Conservation (phyloP, 176 grass and related monocot genomes). For the Aegilops tauschii region DNA sequence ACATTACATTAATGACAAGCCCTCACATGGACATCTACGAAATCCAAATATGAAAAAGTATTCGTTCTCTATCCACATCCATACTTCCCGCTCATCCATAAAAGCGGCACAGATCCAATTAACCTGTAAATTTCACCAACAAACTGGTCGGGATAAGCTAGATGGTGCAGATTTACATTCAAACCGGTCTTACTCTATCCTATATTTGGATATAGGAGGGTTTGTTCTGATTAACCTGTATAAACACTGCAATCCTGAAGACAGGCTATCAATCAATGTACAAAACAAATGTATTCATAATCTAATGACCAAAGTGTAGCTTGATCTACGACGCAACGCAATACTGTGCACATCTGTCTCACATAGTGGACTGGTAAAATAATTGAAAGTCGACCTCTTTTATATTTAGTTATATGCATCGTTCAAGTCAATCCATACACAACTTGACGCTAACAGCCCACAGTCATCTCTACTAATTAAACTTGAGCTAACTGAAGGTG, state of each 20-base stretch:
- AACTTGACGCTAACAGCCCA: not conserved
- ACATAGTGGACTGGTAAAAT: not conserved
- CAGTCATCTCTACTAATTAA: not conserved
- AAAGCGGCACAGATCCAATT: not conserved
- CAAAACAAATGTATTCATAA: not conserved
- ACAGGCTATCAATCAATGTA: not conserved
- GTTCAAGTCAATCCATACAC: not conserved
- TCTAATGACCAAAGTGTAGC: not conserved
- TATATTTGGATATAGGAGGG: not conserved
- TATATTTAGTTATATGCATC: not conserved
- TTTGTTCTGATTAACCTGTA: not conserved
- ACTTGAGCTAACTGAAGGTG: not conserved
- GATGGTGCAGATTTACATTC: not conserved
- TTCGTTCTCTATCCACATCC: not conserved
- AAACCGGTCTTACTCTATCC: not conserved
- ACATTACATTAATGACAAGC: not conserved
- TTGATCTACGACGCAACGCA: not conserved
- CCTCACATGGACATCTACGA: not conserved
- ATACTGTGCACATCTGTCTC: not conserved
- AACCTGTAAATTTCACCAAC: not conserved
- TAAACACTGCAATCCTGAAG: not conserved
- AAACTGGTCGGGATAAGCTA: not conserved
- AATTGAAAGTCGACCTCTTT: not conserved
- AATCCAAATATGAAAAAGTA: not conserved
- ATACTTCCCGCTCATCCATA: not conserved